phyloP scores from a whole-genome alignment of 2,329 filamentous ascomycete species.

The Tricladium varicosporioides region DNA sequence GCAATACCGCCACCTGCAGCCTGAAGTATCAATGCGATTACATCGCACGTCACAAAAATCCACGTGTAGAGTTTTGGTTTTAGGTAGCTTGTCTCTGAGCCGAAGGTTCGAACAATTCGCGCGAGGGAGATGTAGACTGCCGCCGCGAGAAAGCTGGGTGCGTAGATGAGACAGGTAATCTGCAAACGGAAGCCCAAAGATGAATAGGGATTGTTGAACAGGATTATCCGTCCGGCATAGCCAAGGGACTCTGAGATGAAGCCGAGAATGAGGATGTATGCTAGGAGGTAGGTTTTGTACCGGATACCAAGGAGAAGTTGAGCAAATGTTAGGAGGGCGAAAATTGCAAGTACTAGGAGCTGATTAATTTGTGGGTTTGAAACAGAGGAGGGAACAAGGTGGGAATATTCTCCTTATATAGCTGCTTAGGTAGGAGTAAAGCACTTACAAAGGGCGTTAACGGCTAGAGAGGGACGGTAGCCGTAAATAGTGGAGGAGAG shows the following conservation, averaged over 20 bases:
- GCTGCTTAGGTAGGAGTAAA: no score
- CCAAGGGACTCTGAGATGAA: slow-evolving; percentile 53
- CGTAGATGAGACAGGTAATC: slow-evolving; percentile 35
- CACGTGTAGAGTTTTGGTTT: slow-evolving; percentile 44
- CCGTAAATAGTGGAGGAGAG: slow-evolving; percentile 37
- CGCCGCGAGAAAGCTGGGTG: slow-evolving; percentile 54
- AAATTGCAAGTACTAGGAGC: slow-evolving; percentile 42
- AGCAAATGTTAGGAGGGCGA: slow-evolving; percentile 43
- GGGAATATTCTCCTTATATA: no score
- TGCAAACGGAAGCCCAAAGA: slow-evolving; percentile 44
- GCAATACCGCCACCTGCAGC: slow-evolving; percentile 57
- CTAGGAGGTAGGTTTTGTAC: slow-evolving; percentile 54
- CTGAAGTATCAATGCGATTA: slow-evolving; percentile 56
- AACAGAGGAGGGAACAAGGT: no score
- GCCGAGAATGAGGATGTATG: slow-evolving; percentile 42
- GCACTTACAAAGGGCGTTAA: slow-evolving; percentile 46
- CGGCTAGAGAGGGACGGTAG: slow-evolving; percentile 53
- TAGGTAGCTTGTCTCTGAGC: slow-evolving; percentile 25
- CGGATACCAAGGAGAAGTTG: slow-evolving; percentile 43
- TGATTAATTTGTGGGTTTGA: no score
- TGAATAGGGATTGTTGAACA: slow-evolving; percentile 52
- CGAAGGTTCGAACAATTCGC: slow-evolving; percentile 21
- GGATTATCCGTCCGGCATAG: slow-evolving; percentile 52
- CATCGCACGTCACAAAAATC: slow-evolving; percentile 58
- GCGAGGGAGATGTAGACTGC: slow-evolving; percentile 58